Conservation (phyloP, 768 basidiomycete genomes). For the Tubosaeta sp. region DNA sequence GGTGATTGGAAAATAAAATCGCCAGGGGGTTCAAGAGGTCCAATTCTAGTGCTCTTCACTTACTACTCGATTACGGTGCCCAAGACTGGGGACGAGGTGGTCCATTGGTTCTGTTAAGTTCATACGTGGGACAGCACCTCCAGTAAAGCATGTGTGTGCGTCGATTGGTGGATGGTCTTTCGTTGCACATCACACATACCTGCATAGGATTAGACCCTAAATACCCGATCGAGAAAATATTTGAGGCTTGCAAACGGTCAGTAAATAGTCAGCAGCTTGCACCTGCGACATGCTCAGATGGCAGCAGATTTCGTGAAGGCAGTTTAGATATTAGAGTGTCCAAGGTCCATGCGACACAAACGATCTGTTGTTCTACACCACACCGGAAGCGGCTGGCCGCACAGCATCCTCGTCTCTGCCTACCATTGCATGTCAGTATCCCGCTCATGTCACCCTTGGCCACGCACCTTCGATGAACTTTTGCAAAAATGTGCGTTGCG, state of each 20-base stretch:
- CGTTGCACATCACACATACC: no score
- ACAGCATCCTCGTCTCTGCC: constrained; percentile 74
- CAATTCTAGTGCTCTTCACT: no score
- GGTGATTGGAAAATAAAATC: no score
- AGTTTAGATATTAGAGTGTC: constrained; percentile 6
- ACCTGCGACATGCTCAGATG: not conserved
- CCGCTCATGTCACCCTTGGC: not conserved
- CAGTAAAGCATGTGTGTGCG: no score
- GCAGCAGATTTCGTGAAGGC: not conserved
- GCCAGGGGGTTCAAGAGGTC: no score
- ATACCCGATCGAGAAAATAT: not conserved
- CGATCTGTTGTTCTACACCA: not conserved
- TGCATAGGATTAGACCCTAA: not conserved
- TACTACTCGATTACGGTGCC: not conserved
- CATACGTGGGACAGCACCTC: not conserved
- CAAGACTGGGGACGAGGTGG: not conserved
- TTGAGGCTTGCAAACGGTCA: not conserved
- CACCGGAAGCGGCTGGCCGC: constrained; percentile 57
- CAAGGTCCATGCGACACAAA: not conserved
- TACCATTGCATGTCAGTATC: constrained; percentile 23
- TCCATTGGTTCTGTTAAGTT: not conserved
- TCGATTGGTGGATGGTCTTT: not conserved
- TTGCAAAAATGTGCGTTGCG: constrained; percentile 64
- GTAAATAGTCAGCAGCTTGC: no score
- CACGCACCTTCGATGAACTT: constrained; percentile 79